A percentile compares a stretch with the other conserved stretches of the same genome.
Evolutionary conservation across 2,329 filamentous ascomycete species (phyloP).

Genomic region (Pseudopyrenochaeta lycopersici): DNA sequence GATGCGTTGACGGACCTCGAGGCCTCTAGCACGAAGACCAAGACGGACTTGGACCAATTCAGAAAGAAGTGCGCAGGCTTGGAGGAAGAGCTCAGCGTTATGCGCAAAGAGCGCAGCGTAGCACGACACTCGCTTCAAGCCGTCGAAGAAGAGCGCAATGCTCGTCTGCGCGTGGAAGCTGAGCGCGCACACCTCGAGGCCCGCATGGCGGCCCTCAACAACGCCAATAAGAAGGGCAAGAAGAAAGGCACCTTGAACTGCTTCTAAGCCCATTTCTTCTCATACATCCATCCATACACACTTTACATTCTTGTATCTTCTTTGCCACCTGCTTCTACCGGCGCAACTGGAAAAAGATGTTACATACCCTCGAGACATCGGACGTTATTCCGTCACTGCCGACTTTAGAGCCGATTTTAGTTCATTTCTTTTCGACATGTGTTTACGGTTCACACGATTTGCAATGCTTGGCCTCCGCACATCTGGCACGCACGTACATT

Average conservation of each 20-base stretch:
- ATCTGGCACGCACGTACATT: constrained; percentile 16
- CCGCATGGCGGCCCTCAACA: constrained; percentile 78
- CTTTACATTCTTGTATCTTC: constrained; percentile 27
- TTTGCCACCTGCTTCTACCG: constrained; percentile 29
- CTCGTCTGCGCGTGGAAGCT: constrained; percentile 87
- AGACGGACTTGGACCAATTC: constrained; percentile 88
- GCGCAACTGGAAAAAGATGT: constrained; percentile 34
- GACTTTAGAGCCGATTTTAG: constrained; percentile 4
- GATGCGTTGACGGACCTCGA: constrained; percentile 96
- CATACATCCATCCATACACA: constrained; percentile 9
- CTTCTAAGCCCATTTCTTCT: constrained; percentile 69
- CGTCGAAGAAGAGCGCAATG: constrained; percentile 95
- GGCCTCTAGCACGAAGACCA: constrained; percentile 88
- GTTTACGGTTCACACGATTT: constrained; percentile 34
- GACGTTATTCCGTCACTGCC: constrained; percentile 7
- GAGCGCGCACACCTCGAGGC: constrained; percentile 90
- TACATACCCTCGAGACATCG: constrained; percentile 38
- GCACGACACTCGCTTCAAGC: constrained; percentile 78
- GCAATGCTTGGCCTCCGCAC: constrained; percentile 19
- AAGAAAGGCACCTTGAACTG: constrained; percentile 96
- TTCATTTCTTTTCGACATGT: constrained; percentile 27
- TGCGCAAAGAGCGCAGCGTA: constrained; percentile 67
- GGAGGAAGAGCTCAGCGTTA: constrained; percentile 74
- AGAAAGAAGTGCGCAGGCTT: constrained; percentile 82
- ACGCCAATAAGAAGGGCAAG: constrained; percentile 90